Evolutionary conservation across 129 eudicot genomes (phyloP).

Genomic region (Helianthus annuus): DNA sequence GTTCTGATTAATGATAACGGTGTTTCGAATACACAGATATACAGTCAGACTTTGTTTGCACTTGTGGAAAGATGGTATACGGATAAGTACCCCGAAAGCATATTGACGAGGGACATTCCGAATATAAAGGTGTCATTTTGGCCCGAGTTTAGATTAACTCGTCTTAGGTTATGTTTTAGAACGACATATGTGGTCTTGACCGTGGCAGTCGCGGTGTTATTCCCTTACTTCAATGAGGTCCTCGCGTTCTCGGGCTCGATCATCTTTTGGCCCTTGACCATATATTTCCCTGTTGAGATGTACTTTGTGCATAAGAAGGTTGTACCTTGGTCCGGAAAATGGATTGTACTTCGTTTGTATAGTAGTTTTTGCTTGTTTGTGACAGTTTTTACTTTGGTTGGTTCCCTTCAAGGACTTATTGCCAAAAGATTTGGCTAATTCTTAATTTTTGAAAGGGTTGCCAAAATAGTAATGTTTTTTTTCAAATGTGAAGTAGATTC

Average conservation of each 20-base stretch:
- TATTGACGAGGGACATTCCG: too few species aligned
- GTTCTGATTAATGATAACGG: too few species aligned
- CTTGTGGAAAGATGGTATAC: too few species aligned
- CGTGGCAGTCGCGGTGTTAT: slow-evolving; percentile 34
- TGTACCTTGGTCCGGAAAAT: slow-evolving; percentile 36
- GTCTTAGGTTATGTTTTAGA: slow-evolving; percentile 52
- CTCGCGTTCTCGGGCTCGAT: slow-evolving; percentile 54
- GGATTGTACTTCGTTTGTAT: slow-evolving; percentile 53
- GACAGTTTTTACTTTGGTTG: slow-evolving; percentile 34
- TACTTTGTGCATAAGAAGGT: slow-evolving; percentile 42
- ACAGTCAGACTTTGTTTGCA: too few species aligned
- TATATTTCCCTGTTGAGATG: slow-evolving; percentile 64
- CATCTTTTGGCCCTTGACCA: slow-evolving; percentile 57
- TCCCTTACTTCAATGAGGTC: slow-evolving; percentile 29
- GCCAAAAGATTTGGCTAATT: slow-evolving; percentile 43
- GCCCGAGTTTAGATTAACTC: slow-evolving; percentile 34
- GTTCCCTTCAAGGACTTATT: slow-evolving; percentile 7
- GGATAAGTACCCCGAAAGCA: too few species aligned
- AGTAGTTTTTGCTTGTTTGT: slow-evolving; percentile 36
- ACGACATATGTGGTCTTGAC: slow-evolving; percentile 43
- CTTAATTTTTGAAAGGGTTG: too few species aligned
- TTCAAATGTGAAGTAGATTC: too few species aligned
- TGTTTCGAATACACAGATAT: too few species aligned
- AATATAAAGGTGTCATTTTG: too few species aligned
- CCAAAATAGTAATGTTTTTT: too few species aligned